Evolutionary conservation across 2,329 filamentous ascomycete genomes (phyloP).

Genomic region (Sporothrix brunneoviolacea): DNA sequence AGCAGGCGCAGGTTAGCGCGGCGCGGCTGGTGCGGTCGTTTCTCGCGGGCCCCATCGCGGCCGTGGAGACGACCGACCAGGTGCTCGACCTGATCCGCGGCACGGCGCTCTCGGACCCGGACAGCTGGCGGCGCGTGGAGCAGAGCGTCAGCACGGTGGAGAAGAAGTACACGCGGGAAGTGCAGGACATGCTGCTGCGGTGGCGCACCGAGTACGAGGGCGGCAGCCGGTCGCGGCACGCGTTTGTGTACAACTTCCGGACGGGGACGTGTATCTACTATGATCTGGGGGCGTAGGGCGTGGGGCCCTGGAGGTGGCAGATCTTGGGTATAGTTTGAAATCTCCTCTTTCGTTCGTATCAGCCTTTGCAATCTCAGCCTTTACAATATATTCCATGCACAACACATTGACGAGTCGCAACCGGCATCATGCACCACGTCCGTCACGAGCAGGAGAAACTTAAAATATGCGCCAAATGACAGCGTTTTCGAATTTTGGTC

Average conservation of each 20-base stretch:
- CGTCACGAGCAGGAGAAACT: no score
- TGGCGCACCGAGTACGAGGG: constrained; percentile 54
- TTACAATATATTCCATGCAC: no score
- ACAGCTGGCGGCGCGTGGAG: constrained; percentile 76
- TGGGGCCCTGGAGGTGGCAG: no score
- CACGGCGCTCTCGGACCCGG: constrained; percentile 69
- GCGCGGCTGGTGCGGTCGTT: constrained; percentile 63
- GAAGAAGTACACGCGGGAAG: constrained; percentile 73
- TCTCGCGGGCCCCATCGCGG: constrained; percentile 71
- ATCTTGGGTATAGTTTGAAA: no score
- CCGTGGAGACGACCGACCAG: constrained; percentile 81
- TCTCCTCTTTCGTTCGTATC: not conserved
- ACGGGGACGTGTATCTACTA: constrained; percentile 82
- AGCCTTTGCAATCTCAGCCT: not conserved
- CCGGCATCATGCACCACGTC: no score
- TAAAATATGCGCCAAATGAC: no score
- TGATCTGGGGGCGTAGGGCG: constrained; percentile 60
- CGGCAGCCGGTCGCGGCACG: constrained; percentile 50
- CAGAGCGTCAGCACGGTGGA: constrained; percentile 71
- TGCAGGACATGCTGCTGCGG: constrained; percentile 66
- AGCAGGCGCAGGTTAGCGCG: constrained; percentile 59
- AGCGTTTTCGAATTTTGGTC: no score
- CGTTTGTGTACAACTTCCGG: constrained; percentile 88
- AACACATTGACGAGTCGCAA: no score
- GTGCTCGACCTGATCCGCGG: constrained; percentile 69